Base-by-base conservation (phyloP, 768 basidiomycete species). In the Termitomyces sp. region DNA sequence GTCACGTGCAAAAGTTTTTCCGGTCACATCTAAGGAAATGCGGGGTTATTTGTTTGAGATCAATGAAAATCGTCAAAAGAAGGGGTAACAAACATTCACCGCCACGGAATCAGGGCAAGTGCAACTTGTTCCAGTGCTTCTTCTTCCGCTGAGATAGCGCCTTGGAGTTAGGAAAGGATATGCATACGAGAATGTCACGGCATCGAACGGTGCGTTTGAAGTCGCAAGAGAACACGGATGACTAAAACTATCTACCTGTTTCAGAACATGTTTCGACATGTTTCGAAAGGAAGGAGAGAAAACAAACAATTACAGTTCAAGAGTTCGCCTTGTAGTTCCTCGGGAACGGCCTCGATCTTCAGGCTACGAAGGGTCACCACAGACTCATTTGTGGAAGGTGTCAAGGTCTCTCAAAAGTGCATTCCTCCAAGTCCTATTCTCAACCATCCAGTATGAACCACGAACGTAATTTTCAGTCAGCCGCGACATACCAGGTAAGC, bases 281-380 rank as follows among this genome's bases (percentile, higher is more conserved):
- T n/a, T n/a, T n/a, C n/a, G n/a, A n/a, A n/a, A n/a, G n/a, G n/a
- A 12, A 3, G 10, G 10, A 16, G n/a, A 16, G 16, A 3, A 3
- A 2, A 31, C 55, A 55, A 42, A 42, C 13, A 69, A 82, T 61
- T 62, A 87, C 87, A 68, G 58, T 81, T 79, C 32, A 95, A 68
- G 0, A 81, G 82, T 67, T 98, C 96, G 0, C 80, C 81, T 39
- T 80, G 79, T 59, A 90, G 75, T 37, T 90, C 86, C 58, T 86
- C 84, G 0, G 92, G 90, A 0, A 98, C 78, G 2, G 82, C 74
- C 2, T 76, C 74, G 13, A 88, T 76, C 24, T 86, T 80, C 46
- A 88, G 72, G 60, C 84, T 84, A 54, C 97, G 79, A 43, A 98
- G 74, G 1, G 91, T 88, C 0, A 94, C 93, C 36, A 97, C 80